A percentile compares a stretch with the other conserved stretches of the same genome.
phyloP scores from a whole-genome alignment of 1,284 basidiomycete species.

The Cryptococcus sp. region DNA sequence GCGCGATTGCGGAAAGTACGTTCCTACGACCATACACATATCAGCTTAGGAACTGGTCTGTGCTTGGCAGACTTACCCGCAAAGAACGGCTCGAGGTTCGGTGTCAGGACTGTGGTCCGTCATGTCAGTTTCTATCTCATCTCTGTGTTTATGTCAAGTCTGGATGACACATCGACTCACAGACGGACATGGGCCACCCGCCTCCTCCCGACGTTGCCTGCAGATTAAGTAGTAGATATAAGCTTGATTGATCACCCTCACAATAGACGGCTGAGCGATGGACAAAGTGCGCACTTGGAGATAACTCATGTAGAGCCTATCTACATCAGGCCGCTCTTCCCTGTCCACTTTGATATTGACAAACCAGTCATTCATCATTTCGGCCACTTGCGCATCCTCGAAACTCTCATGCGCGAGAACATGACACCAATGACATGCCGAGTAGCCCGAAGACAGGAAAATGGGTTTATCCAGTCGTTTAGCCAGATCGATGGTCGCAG shows the following conservation, averaged over 20 bases:
- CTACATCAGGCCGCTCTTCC: slow-evolving; percentile 58
- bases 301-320: slow-evolving; percentile 58
- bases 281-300: slow-evolving; percentile 41
- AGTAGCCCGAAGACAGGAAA: slow-evolving; percentile 58
- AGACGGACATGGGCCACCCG: slow-evolving; percentile 57
- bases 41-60: slow-evolving; percentile 29
- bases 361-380: slow-evolving; percentile 56
- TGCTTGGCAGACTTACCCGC: slow-evolving; percentile 39
- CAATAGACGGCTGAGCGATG: not conserved
- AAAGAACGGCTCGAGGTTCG: slow-evolving; percentile 56
- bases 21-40: slow-evolving; percentile 43
- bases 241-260: not conserved
- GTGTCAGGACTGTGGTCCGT: slow-evolving; percentile 51
- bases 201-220: slow-evolving; percentile 54
- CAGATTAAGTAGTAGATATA: not conserved
- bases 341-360: slow-evolving; percentile 58
- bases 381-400: slow-evolving; percentile 54
- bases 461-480: slow-evolving; percentile 54
- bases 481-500: slow-evolving; percentile 54
- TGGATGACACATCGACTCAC: slow-evolving; percentile 19
- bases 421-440: slow-evolving; percentile 51
- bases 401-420: slow-evolving; percentile 55
- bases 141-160: not conserved
- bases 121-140: not conserved
- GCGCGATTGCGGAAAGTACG: slow-evolving; percentile 53